Evolutionary conservation across 2,329 filamentous ascomycete species (phyloP).

Genomic region (Fusarium pseudoanthophilum): DNA sequence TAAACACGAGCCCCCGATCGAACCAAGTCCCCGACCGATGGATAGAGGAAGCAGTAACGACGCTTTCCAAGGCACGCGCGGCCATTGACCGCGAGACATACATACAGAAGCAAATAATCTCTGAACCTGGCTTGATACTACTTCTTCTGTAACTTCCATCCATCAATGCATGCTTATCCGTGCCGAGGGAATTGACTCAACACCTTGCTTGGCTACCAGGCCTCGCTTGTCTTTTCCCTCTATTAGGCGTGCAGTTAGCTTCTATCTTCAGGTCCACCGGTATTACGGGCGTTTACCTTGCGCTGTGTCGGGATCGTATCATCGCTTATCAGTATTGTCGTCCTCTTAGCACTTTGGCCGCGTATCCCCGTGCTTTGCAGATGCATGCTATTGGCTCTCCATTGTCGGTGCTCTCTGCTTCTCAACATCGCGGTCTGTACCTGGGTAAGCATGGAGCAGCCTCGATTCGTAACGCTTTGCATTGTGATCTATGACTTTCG

Average conservation of each 20-base stretch:
- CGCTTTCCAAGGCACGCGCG: background rate
- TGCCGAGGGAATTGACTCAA: background rate
- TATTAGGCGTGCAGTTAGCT: background rate
- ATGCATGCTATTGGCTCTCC: background rate
- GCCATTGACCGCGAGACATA: background rate
- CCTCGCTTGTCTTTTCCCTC: background rate
- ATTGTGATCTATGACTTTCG: background rate
- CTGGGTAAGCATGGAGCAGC: too few species aligned
- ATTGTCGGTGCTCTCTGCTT: background rate
- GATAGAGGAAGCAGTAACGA: background rate
- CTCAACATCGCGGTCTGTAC: fast-evolving
- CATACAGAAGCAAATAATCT: background rate
- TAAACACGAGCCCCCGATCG: background rate
- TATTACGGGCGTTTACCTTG: background rate
- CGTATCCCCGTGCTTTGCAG: background rate
- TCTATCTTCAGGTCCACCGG: background rate
- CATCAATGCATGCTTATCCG: background rate
- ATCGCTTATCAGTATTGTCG: too few species aligned
- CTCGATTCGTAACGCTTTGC: too few species aligned
- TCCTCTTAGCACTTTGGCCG: background rate
- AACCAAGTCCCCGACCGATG: background rate
- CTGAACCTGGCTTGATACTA: fast-evolving
- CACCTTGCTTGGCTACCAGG: background rate
- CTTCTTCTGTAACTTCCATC: background rate
- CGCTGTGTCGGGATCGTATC: fast-evolving